Conservation (phyloP, 768 basidiomycete species). For the Tylopilus plumbeoviolaceoides region DNA sequence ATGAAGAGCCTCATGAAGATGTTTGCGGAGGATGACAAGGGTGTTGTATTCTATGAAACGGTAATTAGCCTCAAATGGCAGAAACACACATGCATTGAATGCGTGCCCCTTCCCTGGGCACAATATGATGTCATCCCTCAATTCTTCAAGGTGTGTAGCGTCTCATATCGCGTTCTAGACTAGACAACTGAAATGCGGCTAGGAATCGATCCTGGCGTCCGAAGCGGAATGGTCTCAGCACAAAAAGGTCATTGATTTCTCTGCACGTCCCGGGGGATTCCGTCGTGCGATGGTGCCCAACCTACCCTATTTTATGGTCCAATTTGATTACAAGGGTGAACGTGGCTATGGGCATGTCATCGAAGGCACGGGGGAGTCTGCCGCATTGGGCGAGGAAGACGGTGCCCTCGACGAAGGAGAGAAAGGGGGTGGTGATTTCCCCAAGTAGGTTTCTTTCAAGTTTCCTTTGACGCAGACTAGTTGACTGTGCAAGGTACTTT, state of each 20-base stretch:
- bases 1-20: slow-evolving; percentile 96
- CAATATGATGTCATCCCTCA: slow-evolving; percentile 84
- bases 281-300: slow-evolving; percentile 94
- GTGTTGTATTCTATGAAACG: slow-evolving; percentile 94
- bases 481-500: slow-evolving; percentile 65
- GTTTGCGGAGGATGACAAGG: slow-evolving; percentile 90
- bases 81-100: slow-evolving; percentile 90
- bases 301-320: slow-evolving; percentile 97
- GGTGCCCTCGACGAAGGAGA: slow-evolving; percentile 77
- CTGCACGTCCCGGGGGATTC: slow-evolving; percentile 87
- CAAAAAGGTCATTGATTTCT: slow-evolving; percentile 95
- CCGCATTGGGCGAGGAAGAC: slow-evolving; percentile 57
- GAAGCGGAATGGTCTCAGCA: slow-evolving; percentile 99
- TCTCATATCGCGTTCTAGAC: neutral
- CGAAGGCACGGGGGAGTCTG: slow-evolving; percentile 75
- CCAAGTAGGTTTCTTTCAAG: slow-evolving; percentile 47
- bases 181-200: slow-evolving; percentile 1
- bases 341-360: slow-evolving; percentile 98
- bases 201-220: slow-evolving; percentile 92
- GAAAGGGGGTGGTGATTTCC: slow-evolving; percentile 90
- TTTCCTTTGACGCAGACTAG: slow-evolving; percentile 2
- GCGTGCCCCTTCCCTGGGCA: slow-evolving; percentile 87
- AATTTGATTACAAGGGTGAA: slow-evolving; percentile 97
- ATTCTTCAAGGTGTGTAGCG: slow-evolving; percentile 74
- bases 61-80: slow-evolving; percentile 84